phyloP scores from a whole-genome alignment of 805 yeast species.

The Pichia sporocuriosa region DNA sequence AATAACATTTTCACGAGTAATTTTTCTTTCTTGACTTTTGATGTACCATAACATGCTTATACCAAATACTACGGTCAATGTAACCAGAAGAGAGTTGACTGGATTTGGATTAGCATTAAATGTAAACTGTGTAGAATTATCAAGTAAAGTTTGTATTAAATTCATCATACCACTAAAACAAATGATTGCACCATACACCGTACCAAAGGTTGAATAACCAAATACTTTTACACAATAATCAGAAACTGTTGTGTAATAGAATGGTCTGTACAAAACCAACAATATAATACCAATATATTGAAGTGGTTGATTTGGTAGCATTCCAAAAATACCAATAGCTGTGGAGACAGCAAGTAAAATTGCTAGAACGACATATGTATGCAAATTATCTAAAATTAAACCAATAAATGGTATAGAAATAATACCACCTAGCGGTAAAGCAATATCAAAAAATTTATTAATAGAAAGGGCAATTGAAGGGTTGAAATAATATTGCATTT shows the following conservation, averaged over 20 bases:
- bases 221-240: slow-evolving; percentile 90
- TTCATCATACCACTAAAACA: slow-evolving; percentile 79
- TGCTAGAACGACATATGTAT: slow-evolving; percentile 50
- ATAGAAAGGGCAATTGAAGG: slow-evolving; percentile 45
- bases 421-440: slow-evolving; percentile 84
- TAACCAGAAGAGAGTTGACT: slow-evolving; percentile 51
- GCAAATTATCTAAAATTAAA: slow-evolving; percentile 62
- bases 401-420: slow-evolving; percentile 86
- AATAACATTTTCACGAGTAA: slow-evolving; percentile 49
- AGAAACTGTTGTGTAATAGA: slow-evolving; percentile 86
- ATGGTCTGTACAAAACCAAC: slow-evolving; percentile 81
- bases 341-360: slow-evolving; percentile 51
- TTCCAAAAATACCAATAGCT: slow-evolving; percentile 64
- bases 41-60: slow-evolving; percentile 38
- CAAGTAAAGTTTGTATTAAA: slow-evolving; percentile 63
- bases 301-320: slow-evolving; percentile 39
- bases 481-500: slow-evolving; percentile 66
- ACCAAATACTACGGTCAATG: slow-evolving; percentile 49
- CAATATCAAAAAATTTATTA: slow-evolving; percentile 76
- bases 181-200: slow-evolving; percentile 81
- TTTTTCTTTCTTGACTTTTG: slow-evolving; percentile 32
- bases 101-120: slow-evolving; percentile 78
- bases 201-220: slow-evolving; percentile 89
- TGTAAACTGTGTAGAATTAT: slow-evolving; percentile 57
- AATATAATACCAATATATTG: slow-evolving; percentile 65